Conservation (phyloP, 805 yeast species). For the Cyberlindnera mrakii region DNA sequence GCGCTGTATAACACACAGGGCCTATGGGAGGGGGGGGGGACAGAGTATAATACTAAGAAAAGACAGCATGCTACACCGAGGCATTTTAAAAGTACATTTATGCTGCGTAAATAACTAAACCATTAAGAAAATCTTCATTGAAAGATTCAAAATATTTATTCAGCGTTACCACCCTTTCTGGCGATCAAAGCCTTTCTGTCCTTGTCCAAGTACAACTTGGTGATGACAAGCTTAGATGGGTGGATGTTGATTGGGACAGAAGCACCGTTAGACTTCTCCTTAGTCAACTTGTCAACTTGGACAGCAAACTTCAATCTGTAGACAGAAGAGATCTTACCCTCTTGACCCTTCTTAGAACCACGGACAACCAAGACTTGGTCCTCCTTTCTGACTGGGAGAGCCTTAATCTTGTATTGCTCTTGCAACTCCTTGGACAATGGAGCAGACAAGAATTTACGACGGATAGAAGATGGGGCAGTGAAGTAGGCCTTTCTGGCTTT, state of each 20-base stretch:
- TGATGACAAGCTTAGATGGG: slow-evolving; percentile 98
- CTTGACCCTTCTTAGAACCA: slow-evolving; percentile 99
- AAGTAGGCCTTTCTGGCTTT: slow-evolving; percentile 99
- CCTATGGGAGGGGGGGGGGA: too few species aligned
- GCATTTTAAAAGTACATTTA: neutral
- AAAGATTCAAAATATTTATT: slow-evolving; percentile 43
- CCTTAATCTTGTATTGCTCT: slow-evolving; percentile 91
- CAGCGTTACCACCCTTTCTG: slow-evolving; percentile 97
- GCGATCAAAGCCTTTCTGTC: slow-evolving; percentile 97
- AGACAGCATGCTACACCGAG: neutral
- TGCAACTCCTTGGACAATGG: slow-evolving; percentile 98
- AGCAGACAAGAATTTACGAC: slow-evolving; percentile 94
- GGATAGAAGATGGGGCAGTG: slow-evolving; percentile 92
- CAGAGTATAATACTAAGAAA: too few species aligned
- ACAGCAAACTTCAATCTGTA: slow-evolving; percentile 98
- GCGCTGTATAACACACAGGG: too few species aligned
- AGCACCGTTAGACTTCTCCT: slow-evolving; percentile 98
- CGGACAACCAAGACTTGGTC: slow-evolving; percentile 94
- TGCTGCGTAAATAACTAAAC: neutral
- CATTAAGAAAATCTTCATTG: neutral
- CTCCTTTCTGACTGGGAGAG: slow-evolving; percentile 96
- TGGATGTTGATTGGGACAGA: slow-evolving; percentile 95
- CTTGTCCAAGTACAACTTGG: slow-evolving; percentile 96
- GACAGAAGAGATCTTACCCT: slow-evolving; percentile 95
- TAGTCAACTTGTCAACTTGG: slow-evolving; percentile 95